phyloP scores from a whole-genome alignment of 768 basidiomycete genomes.

The Exidia glandulosa region DNA sequence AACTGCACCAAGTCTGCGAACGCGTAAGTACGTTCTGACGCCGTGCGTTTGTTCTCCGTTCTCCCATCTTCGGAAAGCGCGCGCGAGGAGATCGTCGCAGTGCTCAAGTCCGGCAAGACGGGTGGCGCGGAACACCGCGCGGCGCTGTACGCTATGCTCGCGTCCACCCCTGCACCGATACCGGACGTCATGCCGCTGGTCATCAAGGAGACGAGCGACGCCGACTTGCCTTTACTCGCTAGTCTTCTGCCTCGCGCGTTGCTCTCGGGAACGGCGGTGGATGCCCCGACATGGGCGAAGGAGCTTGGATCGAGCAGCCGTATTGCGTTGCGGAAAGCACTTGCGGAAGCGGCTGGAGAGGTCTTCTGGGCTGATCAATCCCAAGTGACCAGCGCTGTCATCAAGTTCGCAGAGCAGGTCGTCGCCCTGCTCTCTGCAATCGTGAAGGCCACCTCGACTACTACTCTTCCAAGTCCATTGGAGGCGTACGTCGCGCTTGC shows the following conservation, averaged over 20 bases:
- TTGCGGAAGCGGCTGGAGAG: neutral
- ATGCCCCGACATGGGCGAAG: constrained; percentile 46
- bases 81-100: constrained; percentile 54
- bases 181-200: constrained; percentile 33
- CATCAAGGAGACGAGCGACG: constrained; percentile 72
- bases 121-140: constrained; percentile 77
- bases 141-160: constrained; percentile 70
- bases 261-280: constrained; percentile 35
- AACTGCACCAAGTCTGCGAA: constrained; percentile 71
- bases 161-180: constrained; percentile 31
- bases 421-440: constrained; percentile 55
- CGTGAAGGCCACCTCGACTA: constrained; percentile 47
- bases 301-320: constrained; percentile 48
- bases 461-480: constrained; percentile 53
- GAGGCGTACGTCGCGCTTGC: constrained; percentile 78
- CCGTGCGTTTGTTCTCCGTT: constrained; percentile 45
- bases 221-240: constrained; percentile 42
- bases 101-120: constrained; percentile 78
- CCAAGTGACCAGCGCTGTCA: constrained; percentile 25
- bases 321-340: neutral
- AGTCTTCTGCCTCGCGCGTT: constrained; percentile 39
- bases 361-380: neutral
- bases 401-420: constrained; percentile 42
- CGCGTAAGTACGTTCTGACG: constrained; percentile 40
- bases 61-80: constrained; percentile 33